Evolutionary conservation across 352 stramenopile genomes (phyloP), one percentile per base, ranked within the genome.

Genomic region (Pythium grandisporangium): DNA sequence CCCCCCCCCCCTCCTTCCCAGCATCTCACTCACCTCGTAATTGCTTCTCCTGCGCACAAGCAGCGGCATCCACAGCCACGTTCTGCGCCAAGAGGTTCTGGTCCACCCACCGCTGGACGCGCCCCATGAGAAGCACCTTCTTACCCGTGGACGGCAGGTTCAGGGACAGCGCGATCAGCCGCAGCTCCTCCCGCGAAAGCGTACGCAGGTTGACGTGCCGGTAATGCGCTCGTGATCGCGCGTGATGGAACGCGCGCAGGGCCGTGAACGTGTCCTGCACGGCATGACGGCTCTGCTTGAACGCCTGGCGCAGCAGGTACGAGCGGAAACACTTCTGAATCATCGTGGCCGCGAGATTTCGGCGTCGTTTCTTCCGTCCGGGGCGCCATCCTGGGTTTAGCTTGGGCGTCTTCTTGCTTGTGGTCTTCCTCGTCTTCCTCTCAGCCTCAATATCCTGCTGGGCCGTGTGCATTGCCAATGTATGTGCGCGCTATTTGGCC

Each of bases 41-140:
- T 37, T 74, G 70, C 30, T 66, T 72, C 34, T 85, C 68, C 0
- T 69, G 63, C 2, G 74, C 72, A 26, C 47, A 57, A 2, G 73
- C 67, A 8, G 72, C 74, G 12, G 72, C 74, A 14, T 82, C 58
- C 1, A 67, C 54, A 0, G 77, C 71, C n/a, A 84, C 27, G 47
- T 87, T 69, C 33, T 70, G 74, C 24, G 52, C 57, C 5, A 72
- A 51, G 11, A 84, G 53, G 30, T 84, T 70, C 37, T 84, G 60
- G 37, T 90, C 72, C 10, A 87, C 53, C 77, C 77, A 90, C 16
- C 67, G 67, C 53, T 90, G 74, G 42, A 90, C 70, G 8, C 74
- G 66, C 27, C 66, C 70, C 17, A 90, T 77, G 2, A 90, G 42
- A 34, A 84, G 47, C 48, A 80, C 68, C 36, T 88, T 90, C 53